Conservation (phyloP, 371 early-diverging fungal species). For the Basidiobolus meristosporus region DNA sequence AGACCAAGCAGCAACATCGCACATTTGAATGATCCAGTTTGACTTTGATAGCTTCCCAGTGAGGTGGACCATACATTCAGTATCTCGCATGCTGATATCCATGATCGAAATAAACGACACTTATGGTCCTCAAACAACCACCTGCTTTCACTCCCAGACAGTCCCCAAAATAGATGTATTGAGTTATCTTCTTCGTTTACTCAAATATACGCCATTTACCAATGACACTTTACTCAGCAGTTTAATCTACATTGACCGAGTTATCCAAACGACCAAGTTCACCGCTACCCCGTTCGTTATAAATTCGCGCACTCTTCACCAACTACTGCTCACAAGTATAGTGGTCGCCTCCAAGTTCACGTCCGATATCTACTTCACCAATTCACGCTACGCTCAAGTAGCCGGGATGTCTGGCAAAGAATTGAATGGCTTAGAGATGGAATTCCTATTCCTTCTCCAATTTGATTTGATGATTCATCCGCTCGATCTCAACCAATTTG, state of each 20-base stretch:
- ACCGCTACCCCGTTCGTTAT: too few species aligned
- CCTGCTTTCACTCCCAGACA: conserved; percentile 78
- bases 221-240: conserved; percentile 70
- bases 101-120: too few species aligned
- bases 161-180: conserved; percentile 72
- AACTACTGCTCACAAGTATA: conserved; percentile 63
- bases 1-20: too few species aligned
- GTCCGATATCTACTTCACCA: conserved; percentile 81
- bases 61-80: too few species aligned
- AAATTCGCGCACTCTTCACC: too few species aligned
- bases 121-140: too few species aligned
- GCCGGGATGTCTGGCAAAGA: conserved; percentile 80
- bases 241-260: conserved; percentile 64
- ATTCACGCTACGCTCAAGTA: conserved; percentile 78
- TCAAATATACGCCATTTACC: conserved; percentile 78
- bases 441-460: conserved; percentile 52
- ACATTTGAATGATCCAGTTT: too few species aligned
- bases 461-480: conserved; percentile 59
- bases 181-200: conserved; percentile 64
- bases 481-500: too few species aligned
- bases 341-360: conserved; percentile 70
- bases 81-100: too few species aligned
- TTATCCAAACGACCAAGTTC: conserved; percentile 50
- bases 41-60: too few species aligned
- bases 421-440: conserved; percentile 71